Evolutionary conservation across 305 asterid genomes (phyloP).

Genomic region (Coffea humblotiana): DNA sequence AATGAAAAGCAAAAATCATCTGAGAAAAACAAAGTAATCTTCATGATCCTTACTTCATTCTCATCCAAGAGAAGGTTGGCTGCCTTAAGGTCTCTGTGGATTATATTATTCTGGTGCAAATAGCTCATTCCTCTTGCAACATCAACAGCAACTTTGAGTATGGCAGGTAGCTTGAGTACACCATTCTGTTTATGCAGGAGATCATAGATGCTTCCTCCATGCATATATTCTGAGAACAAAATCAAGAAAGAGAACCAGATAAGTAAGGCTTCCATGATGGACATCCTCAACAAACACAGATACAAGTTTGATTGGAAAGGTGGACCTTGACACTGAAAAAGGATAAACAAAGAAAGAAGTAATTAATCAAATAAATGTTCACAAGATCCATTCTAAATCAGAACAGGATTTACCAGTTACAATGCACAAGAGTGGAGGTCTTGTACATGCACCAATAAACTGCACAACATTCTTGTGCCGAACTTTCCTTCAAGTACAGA

Average conservation of each 20-base stretch:
- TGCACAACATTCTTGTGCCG: conserved; percentile 56
- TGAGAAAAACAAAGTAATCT: too few species aligned
- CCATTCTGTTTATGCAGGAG: conserved; percentile 42
- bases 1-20: conserved; percentile 4
- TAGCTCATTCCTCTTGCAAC: conserved; percentile 50
- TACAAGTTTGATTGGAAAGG: too few species aligned
- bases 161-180: conserved; percentile 35
- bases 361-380: not conserved
- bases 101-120: conserved; percentile 50
- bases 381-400: conserved; percentile 7
- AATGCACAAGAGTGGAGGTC: conserved; percentile 44
- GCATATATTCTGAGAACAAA: conserved; percentile 39
- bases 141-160: conserved; percentile 48
- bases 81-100: conserved; percentile 50
- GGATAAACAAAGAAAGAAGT: not conserved
- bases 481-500: conserved; percentile 31
- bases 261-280: not conserved
- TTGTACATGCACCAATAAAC: conserved; percentile 50
- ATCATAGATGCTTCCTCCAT: conserved; percentile 41
- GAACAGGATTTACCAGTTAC: conserved; percentile 37
- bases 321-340: conserved; percentile 2
- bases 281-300: not conserved
- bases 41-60: conserved; percentile 31
- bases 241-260: not conserved
- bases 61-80: conserved; percentile 59